These are phyloP conservation scores for Irpex lacteus DNA, from an alignment of 1,284 basidiomycete genomes.

Conservation along the genomic window DNA sequence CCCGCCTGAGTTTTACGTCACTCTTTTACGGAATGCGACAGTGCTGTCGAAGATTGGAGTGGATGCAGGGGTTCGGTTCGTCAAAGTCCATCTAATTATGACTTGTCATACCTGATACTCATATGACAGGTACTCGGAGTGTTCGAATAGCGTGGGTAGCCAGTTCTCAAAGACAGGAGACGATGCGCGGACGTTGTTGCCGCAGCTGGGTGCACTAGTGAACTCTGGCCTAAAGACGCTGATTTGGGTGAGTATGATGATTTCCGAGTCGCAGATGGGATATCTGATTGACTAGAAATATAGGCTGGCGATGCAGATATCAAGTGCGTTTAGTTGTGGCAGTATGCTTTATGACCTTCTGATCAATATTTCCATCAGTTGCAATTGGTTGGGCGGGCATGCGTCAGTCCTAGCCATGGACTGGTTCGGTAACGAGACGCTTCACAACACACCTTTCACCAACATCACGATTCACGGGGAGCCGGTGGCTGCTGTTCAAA, in stretches of 20 bases:
- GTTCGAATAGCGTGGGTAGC: conserved; percentile 37
- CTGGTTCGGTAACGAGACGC: conserved; percentile 53
- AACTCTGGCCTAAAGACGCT: conserved; percentile 55
- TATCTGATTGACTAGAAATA: neutral
- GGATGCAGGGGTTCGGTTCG: conserved; percentile 4
- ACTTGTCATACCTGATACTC: neutral
- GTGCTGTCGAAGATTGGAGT: conserved; percentile 50
- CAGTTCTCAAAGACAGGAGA: conserved; percentile 45
- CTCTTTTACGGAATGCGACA: conserved; percentile 37
- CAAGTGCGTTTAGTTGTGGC: conserved; percentile 36
- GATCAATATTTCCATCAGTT: conserved; percentile 33
- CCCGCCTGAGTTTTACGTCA: conserved; percentile 54
- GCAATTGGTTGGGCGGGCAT: conserved; percentile 63
- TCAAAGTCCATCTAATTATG: neutral
- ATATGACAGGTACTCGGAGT: conserved; percentile 40
- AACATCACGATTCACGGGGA: conserved; percentile 55
- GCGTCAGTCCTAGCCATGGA: conserved; percentile 56
- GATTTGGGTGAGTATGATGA: conserved; percentile 47
- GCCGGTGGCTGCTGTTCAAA: conserved; percentile 54
- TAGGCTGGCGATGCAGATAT: conserved; percentile 68
- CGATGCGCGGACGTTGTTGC: conserved; percentile 52
- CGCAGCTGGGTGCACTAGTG: conserved; percentile 48
- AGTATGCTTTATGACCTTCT: neutral
- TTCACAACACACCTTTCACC: conserved; percentile 48
- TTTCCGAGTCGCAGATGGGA: neutral